Conservation (phyloP, 1,284 basidiomycete species). For the Termitomyces sp. region DNA sequence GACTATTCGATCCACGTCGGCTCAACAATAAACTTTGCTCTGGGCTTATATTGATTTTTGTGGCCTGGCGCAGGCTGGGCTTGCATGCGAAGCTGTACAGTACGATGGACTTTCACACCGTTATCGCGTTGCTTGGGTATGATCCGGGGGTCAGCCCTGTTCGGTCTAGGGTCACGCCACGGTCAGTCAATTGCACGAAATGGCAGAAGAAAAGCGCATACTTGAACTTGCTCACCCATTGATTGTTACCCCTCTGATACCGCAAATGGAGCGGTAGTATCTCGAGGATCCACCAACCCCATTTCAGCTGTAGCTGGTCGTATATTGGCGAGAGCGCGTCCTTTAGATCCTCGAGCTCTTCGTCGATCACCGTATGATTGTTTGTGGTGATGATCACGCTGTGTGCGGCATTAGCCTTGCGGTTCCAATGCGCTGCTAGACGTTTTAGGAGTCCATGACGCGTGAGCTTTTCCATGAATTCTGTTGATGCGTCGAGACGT, state of each 20-base stretch:
- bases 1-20: constrained; percentile 35
- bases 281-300: constrained; percentile 55
- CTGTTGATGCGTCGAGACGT: constrained; percentile 8
- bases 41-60: constrained; percentile 36
- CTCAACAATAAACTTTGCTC: constrained; percentile 32
- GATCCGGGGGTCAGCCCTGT: constrained; percentile 37
- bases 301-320: constrained; percentile 42
- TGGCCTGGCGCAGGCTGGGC: constrained; percentile 25
- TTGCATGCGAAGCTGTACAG: constrained; percentile 39
- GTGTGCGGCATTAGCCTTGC: constrained; percentile 6
- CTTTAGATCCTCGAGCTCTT: constrained; percentile 45
- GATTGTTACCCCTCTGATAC: constrained; percentile 31
- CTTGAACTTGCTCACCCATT: constrained; percentile 25
- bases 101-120: constrained; percentile 45
- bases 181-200: background rate
- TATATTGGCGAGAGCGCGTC: constrained; percentile 51
- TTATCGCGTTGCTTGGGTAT: constrained; percentile 34
- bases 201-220: constrained; percentile 6
- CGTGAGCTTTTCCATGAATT: constrained; percentile 9
- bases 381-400: constrained; percentile 1
- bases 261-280: constrained; percentile 36
- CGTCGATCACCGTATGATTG: constrained; percentile 18
- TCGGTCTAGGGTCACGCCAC: constrained; percentile 21
- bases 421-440: constrained; percentile 5
- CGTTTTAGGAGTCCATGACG: constrained; percentile 1